These are phyloP conservation scores for Calcarisporium arbuscula DNA, from an alignment of 2,329 filamentous ascomycete genomes.

Conservation along the genomic window DNA sequence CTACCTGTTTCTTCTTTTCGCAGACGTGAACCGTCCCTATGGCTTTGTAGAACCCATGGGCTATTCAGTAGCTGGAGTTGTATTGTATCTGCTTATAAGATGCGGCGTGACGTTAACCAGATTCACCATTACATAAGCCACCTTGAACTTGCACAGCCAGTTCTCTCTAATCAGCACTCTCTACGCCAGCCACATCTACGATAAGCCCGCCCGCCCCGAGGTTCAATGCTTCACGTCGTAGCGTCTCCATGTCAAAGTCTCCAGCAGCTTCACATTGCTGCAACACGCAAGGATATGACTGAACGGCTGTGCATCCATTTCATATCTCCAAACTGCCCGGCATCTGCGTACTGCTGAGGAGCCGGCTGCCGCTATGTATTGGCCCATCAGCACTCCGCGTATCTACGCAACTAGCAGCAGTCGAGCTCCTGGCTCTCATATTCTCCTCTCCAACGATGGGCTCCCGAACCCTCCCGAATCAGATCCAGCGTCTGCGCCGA, in stretches of 20 bases:
- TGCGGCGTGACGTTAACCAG: no score
- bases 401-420: constrained; percentile 74
- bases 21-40: no score
- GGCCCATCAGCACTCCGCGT: constrained; percentile 79
- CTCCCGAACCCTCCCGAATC: constrained; percentile 29
- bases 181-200: no score
- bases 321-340: constrained; percentile 13
- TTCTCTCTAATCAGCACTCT: no score
- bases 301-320: constrained; percentile 12
- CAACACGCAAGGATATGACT: constrained; percentile 19
- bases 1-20: no score
- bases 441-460: constrained; percentile 56
- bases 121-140: no score
- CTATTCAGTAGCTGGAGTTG: no score
- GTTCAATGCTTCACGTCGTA: no score
- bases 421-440: constrained; percentile 42
- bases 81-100: no score
- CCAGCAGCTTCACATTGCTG: constrained; percentile 10
- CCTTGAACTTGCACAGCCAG: no score
- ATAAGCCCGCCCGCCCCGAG: no score
- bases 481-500: constrained; percentile 13
- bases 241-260: constrained; percentile 20
- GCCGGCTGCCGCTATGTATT: constrained; percentile 64
- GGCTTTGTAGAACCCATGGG: no score
- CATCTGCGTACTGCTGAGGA: constrained; percentile 16